Conservation (phyloP, 768 basidiomycete species). For the Fibroporia radiculosa region DNA sequence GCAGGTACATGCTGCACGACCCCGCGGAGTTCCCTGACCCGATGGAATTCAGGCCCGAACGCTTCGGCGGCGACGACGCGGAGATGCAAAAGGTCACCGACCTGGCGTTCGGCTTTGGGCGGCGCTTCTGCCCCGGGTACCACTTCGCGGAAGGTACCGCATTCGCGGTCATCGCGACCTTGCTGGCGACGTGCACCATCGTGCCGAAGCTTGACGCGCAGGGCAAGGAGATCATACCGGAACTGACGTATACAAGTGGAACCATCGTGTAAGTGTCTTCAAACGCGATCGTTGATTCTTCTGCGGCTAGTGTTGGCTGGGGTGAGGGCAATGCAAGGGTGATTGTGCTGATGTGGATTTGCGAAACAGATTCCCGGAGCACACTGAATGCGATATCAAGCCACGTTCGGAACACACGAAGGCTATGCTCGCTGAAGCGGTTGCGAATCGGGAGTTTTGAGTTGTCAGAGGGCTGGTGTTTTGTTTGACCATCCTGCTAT, state of each 20-base stretch:
- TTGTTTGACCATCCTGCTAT: no score
- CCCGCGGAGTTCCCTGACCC: slow-evolving; percentile 26
- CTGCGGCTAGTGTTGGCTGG: background rate
- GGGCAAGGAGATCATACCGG: slow-evolving; percentile 3
- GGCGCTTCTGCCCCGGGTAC: slow-evolving; percentile 11
- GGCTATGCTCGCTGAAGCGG: background rate
- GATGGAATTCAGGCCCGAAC: slow-evolving; percentile 25
- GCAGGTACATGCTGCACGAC: slow-evolving; percentile 22
- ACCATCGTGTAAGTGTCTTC: background rate
- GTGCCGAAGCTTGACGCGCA: slow-evolving; percentile 1
- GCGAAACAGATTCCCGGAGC: background rate
- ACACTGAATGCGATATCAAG: background rate
- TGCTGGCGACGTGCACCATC: slow-evolving; percentile 3
- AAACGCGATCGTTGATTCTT: background rate
- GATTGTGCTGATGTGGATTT: background rate
- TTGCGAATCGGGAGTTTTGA: no score
- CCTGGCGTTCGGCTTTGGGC: slow-evolving; percentile 27
- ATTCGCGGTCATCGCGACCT: slow-evolving; percentile 5
- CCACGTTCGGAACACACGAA: background rate
- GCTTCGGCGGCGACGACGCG: slow-evolving; percentile 13
- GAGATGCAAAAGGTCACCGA: slow-evolving; percentile 19
- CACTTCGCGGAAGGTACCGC: slow-evolving; percentile 5
- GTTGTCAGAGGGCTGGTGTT: no score
- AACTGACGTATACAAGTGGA: background rate
- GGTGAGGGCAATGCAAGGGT: background rate